A percentile compares a stretch with the other conserved stretches of the same genome.
Evolutionary conservation across 352 stramenopile genomes (phyloP).

Genomic region (Elongisporangium anandrum): DNA sequence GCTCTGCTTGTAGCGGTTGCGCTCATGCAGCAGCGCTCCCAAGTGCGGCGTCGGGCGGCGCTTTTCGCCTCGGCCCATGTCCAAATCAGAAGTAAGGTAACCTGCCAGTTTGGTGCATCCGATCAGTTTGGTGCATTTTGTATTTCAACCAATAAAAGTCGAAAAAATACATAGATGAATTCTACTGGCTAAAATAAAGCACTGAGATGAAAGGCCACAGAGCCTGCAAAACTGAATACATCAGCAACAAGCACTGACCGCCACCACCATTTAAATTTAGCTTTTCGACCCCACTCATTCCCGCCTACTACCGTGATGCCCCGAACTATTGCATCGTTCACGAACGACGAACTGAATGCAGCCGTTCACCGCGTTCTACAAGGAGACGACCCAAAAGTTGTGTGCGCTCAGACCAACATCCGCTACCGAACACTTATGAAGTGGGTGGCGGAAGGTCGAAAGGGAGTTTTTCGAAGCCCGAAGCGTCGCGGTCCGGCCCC

Average conservation of each 20-base stretch:
- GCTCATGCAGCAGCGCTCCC: constrained; percentile 52
- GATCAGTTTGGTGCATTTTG: neutral
- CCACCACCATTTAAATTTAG: neutral
- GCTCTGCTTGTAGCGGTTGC: constrained; percentile 70
- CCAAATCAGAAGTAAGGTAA: neutral
- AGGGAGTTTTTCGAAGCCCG: neutral
- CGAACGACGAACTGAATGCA: constrained; percentile 2
- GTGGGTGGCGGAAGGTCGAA: constrained; percentile 1
- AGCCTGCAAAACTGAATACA: too few species aligned
- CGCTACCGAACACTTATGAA: constrained; percentile 6
- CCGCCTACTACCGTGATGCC: neutral
- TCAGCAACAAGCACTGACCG: neutral
- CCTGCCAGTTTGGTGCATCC: constrained; percentile 1
- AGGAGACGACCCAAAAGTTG: neutral
- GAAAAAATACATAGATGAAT: neutral
- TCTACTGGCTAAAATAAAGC: neutral
- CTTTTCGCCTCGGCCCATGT: constrained; percentile 29
- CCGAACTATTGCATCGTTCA: neutral
- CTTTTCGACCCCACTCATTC: too few species aligned
- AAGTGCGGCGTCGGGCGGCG: constrained; percentile 57
- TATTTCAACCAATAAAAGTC: neutral
- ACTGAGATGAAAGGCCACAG: neutral
- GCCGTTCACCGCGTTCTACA: neutral
- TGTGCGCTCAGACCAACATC: constrained; percentile 1
- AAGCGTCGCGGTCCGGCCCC: neutral